phyloP scores from a whole-genome alignment of 306 rosid species.

The Geum urbanum region DNA sequence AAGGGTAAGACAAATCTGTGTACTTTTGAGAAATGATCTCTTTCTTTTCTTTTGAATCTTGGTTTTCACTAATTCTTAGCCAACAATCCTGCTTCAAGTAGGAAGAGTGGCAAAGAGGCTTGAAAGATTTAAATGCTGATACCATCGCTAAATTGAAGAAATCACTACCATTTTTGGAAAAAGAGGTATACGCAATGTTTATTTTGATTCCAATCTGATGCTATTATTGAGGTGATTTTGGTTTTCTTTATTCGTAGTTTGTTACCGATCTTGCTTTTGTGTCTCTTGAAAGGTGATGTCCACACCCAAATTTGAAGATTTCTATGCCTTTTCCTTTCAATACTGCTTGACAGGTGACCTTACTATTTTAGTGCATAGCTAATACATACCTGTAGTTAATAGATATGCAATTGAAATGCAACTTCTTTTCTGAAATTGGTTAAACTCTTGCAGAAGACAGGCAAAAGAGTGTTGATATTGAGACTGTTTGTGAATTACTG shows the following conservation, averaged over 20 bases:
- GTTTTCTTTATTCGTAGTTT: background rate
- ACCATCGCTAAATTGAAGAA: conserved; percentile 42
- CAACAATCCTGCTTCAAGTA: conserved; percentile 13
- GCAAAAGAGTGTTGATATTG: conserved; percentile 63
- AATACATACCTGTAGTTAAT: background rate
- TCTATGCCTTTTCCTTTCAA: conserved; percentile 51
- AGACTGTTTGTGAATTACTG: conserved; percentile 51
- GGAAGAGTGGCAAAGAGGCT: conserved; percentile 78
- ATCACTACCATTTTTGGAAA: conserved; percentile 42
- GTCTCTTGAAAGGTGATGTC: conserved; percentile 36
- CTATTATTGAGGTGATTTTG: background rate
- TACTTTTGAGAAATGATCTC: background rate
- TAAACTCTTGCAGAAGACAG: conserved; percentile 46
- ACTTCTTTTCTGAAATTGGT: background rate
- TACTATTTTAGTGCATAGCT: conserved; percentile 4
- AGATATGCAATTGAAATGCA: background rate
- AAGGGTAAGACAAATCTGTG: conserved; percentile 35
- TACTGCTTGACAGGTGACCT: conserved; percentile 59
- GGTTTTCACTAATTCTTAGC: background rate
- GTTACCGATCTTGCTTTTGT: conserved; percentile 20
- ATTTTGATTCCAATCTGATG: background rate
- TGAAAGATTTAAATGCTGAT: conserved; percentile 44
- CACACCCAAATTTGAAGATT: conserved; percentile 47
- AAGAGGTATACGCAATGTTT: conserved; percentile 40
- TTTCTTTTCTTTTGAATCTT: background rate